Conservation (phyloP, 179 eudicot species). For the Heliamphora pulchella region DNA sequence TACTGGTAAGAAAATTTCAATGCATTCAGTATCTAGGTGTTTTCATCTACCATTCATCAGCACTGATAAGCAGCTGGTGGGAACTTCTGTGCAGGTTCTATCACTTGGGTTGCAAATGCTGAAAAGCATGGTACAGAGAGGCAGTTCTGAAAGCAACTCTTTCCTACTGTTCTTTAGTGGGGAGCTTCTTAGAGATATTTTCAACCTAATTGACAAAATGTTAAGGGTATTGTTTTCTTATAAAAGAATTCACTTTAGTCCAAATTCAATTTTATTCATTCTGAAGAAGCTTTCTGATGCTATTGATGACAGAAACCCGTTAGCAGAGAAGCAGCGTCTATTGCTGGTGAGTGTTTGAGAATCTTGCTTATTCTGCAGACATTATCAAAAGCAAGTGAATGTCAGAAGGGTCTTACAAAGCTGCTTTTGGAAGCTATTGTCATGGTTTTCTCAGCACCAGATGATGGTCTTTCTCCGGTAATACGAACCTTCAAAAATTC, state of each 20-base stretch:
- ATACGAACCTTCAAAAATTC: constrained; percentile 16
- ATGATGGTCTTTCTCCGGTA: constrained; percentile 52
- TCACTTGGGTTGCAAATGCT: constrained; percentile 77
- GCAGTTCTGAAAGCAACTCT: constrained; percentile 35
- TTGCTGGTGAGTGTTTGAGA: constrained; percentile 81
- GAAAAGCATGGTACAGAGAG: constrained; percentile 56
- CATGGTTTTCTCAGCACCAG: constrained; percentile 62
- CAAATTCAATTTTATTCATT: constrained; percentile 11
- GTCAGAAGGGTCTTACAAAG: constrained; percentile 60
- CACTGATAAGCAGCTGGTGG: background rate
- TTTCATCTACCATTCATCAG: background rate
- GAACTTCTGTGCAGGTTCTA: constrained; percentile 49
- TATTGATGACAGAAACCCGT: constrained; percentile 56
- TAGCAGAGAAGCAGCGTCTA: constrained; percentile 60
- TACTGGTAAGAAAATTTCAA: constrained; percentile 45
- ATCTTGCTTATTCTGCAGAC: constrained; percentile 79
- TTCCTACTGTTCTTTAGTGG: constrained; percentile 58
- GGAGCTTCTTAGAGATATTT: constrained; percentile 57
- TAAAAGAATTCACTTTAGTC: background rate
- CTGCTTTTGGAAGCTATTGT: constrained; percentile 74
- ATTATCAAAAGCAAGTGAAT: constrained; percentile 53
- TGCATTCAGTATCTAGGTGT: background rate
- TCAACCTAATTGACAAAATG: constrained; percentile 36
- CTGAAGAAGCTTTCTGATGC: constrained; percentile 19
- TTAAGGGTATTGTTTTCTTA: constrained; percentile 45